Base-by-base conservation (phyloP, 331 rosid genomes). In the Arachis monticola region DNA sequence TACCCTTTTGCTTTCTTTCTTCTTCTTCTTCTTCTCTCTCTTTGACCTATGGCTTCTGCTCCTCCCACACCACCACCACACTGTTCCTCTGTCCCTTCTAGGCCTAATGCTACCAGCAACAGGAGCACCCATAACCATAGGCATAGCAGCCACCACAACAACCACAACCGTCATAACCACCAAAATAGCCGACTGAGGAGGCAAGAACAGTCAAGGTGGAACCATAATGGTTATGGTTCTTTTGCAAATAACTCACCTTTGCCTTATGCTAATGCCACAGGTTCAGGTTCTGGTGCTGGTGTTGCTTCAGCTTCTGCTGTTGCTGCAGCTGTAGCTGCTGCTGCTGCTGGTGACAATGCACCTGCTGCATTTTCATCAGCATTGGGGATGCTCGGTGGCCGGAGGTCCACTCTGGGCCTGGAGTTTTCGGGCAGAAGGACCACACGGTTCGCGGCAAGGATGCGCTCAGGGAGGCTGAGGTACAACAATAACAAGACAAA, bases 341-440 rank as follows among this genome's bases (percentile, higher is more conserved):
- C 14, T 3, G 42, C 32, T 13, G 51, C n/a, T n/a, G 3, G 1
- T 41, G 68, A 6, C 48, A 38, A 3, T 35, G 67, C 79, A 7
- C 14, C 76, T 40, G 51, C 60, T 14, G 56, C 74, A 11, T 65
- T 52, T 30, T 65, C 72, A 6, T 68, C 80, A 6, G 32, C 79
- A 22, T 53, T 55, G n/a, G 55, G 55, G 83, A 0, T 56, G 76
- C 0, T 80, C 51, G 84, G 67, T 12, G 72, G 17, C 63, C 60
- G 58, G 14, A 77, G 80, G 38, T 82, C 91, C 1, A 86, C 79
- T 38, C 91, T 92, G 0, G 90, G 83, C 2, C 75, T 88, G 1
- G 96, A 79, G 48, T 94, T 94, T 60, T 87, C 99, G 0, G 97
- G 96, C 60, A 89, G 96, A 65, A 93, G 91, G 8, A 88, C 97